phyloP scores from a whole-genome alignment of 2,329 filamentous ascomycete species.

The Teratosphaeria epicoccoides region DNA sequence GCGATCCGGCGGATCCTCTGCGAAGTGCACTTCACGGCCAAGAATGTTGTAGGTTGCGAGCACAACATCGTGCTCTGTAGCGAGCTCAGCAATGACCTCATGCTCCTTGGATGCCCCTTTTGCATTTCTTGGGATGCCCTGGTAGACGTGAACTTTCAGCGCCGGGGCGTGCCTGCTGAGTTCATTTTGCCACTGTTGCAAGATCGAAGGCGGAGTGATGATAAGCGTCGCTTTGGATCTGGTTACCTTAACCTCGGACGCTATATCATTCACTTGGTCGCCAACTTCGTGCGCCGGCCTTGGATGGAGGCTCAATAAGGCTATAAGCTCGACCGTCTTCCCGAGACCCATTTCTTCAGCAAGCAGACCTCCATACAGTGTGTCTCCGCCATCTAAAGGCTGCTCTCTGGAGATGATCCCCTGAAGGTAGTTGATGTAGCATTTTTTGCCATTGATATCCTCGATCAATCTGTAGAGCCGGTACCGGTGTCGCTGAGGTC shows the following conservation, averaged over 20 bases:
- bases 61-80: constrained; percentile 44
- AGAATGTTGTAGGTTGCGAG: constrained; percentile 59
- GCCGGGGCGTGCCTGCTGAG: constrained; percentile 46
- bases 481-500: neutral
- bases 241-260: constrained; percentile 36
- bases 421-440: constrained; percentile 53
- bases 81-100: constrained; percentile 37
- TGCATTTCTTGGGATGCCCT: constrained; percentile 34
- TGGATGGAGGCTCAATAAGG: constrained; percentile 55
- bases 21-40: constrained; percentile 69
- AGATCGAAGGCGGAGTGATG: constrained; percentile 50
- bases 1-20: constrained; percentile 58
- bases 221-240: constrained; percentile 50
- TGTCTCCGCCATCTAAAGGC: constrained; percentile 30
- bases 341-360: constrained; percentile 77
- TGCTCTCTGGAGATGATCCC: constrained; percentile 37
- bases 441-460: constrained; percentile 39
- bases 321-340: constrained; percentile 67
- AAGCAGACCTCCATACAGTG: constrained; percentile 51
- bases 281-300: constrained; percentile 25
- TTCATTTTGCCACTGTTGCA: constrained; percentile 54
- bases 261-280: constrained; percentile 23
- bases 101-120: constrained; percentile 25
- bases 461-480: constrained; percentile 14
- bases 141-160: constrained; percentile 44